Evolutionary conservation across 176 grass and related monocot species (phyloP), one percentile per base, ranked within the genome.

Genomic region (Dendrocalamus sinicus): DNA sequence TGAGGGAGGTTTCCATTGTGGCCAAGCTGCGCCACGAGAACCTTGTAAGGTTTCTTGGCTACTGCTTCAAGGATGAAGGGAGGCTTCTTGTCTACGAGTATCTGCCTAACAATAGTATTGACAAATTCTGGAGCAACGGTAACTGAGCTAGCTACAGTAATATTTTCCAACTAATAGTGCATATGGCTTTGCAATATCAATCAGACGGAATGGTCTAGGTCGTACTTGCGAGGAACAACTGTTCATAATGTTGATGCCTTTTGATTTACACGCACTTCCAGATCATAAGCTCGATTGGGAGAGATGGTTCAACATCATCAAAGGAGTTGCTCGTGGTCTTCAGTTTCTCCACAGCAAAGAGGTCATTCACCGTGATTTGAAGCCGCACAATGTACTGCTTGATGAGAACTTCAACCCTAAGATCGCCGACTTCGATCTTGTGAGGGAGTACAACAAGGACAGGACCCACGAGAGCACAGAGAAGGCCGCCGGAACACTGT

Each of bases 271-370:
- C 8, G 17, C 23, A 12, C 28, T 45, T 46, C 24, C 39, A 72
- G 67, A 12, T 8, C 30, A 71, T 32, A 82, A 59, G 52, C 12
- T 72, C 24, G 13, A 72, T 2, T 72, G 80, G 80, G n/a, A 2
- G n/a, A 30, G n/a, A 30, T 82, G 80, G 80, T 82, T 60, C 51
- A 82, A 26, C 80, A 60, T 82, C 46, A 32, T 82, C 80, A 59
- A 45, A 15, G 80, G 80, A 6, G 51, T 45, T 12, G 67, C 80
- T 60, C 52, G 15, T 0, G 80, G 80, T 15, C 80, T 82, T 6
- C 22, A 3, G 5, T 72, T 44, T 82, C 80, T 82, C 2, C 80
- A 71, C 5, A 0, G 5, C 20, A n/a, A 60, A 10, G 50, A 67
- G 67, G 60, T 82, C 15, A 71, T 82, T 10, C 80, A 82, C 15